A percentile compares a stretch with the other conserved stretches of the same genome.
These are phyloP conservation scores for Tubosaeta sp. DNA, from an alignment of 768 basidiomycete species.

Conservation along the genomic window DNA sequence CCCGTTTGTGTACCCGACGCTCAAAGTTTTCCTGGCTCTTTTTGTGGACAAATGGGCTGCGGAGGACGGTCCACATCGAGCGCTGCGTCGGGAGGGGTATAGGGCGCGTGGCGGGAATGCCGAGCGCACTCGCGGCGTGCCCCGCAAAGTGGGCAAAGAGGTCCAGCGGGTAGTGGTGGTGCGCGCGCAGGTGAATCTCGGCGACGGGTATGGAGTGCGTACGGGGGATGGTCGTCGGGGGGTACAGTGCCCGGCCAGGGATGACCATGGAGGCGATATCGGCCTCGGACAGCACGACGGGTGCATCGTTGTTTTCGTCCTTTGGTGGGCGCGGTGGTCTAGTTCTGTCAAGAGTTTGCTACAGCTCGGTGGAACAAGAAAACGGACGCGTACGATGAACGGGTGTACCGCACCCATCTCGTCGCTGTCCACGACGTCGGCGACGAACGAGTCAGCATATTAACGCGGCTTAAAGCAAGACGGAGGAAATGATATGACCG, in stretches of 20 bases:
- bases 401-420: slow-evolving; percentile 20
- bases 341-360: neutral
- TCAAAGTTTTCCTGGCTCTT: slow-evolving; percentile 96
- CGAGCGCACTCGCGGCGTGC: slow-evolving; percentile 82
- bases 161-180: slow-evolving; percentile 61
- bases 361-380: neutral
- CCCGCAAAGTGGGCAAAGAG: slow-evolving; percentile 81
- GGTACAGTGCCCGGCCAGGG: slow-evolving; percentile 56
- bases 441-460: slow-evolving; percentile 32
- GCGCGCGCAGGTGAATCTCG: slow-evolving; percentile 76
- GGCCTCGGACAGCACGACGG: slow-evolving; percentile 32
- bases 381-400: slow-evolving; percentile 11
- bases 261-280: slow-evolving; percentile 50
- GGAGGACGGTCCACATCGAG: slow-evolving; percentile 79
- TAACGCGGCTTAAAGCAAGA: neutral
- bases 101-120: slow-evolving; percentile 68
- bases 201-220: slow-evolving; percentile 76
- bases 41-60: slow-evolving; percentile 87
- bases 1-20: slow-evolving; percentile 74
- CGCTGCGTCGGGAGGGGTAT: slow-evolving; percentile 69
- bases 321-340: slow-evolving; percentile 1
- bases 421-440: slow-evolving; percentile 14
- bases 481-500: slow-evolving; percentile 5
- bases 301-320: slow-evolving; percentile 1
- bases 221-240: slow-evolving; percentile 52